Percentiles rank a stretch among this genome's conserved stretches.
Evolutionary conservation across 2,329 filamentous ascomycete species (phyloP).

Genomic region (Massarina eburnea): DNA sequence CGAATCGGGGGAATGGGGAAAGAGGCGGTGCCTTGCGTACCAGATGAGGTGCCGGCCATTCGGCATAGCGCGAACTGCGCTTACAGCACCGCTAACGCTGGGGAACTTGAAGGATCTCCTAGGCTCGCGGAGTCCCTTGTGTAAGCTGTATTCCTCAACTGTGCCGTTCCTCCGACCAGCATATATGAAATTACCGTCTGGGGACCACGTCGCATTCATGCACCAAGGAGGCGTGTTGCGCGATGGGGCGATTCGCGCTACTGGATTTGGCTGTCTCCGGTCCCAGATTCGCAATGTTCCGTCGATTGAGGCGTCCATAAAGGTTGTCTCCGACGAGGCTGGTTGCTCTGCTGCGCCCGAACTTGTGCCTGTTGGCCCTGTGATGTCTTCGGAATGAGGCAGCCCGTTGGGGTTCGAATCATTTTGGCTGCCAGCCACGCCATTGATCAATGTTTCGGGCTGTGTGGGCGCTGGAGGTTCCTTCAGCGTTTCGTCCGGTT

Average conservation of each 20-base stretch:
- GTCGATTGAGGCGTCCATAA: slow-evolving; percentile 85
- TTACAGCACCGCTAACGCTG: slow-evolving; percentile 84
- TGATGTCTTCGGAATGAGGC: slow-evolving; percentile 53
- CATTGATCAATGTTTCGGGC: slow-evolving; percentile 20
- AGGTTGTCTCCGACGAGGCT: slow-evolving; percentile 71
- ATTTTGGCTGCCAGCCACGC: slow-evolving; percentile 17
- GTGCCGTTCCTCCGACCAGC: slow-evolving; percentile 87
- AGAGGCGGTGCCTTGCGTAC: slow-evolving; percentile 46
- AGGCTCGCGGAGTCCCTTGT: slow-evolving; percentile 74
- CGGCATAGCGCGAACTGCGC: slow-evolving; percentile 83
- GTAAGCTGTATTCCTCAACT: slow-evolving; percentile 90
- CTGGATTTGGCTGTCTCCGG: slow-evolving; percentile 70
- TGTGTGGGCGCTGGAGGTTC: slow-evolving; percentile 20
- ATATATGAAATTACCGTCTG: slow-evolving; percentile 93
- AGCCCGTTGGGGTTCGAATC: slow-evolving; percentile 49
- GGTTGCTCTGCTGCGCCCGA: slow-evolving; percentile 43
- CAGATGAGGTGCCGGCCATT: slow-evolving; percentile 92
- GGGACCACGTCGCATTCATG: slow-evolving; percentile 95
- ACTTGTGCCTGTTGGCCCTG: slow-evolving; percentile 16
- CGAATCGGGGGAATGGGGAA: neutral
- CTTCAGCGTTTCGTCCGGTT: slow-evolving; percentile 22
- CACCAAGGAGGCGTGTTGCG: slow-evolving; percentile 89
- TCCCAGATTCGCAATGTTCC: slow-evolving; percentile 95
- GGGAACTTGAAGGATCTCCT: slow-evolving; percentile 85
- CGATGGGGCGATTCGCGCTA: slow-evolving; percentile 76